A percentile compares a stretch with the other conserved stretches of the same genome.
phyloP scores from a whole-genome alignment of 2,329 filamentous ascomycete genomes.

The Neonectria ditissima region DNA sequence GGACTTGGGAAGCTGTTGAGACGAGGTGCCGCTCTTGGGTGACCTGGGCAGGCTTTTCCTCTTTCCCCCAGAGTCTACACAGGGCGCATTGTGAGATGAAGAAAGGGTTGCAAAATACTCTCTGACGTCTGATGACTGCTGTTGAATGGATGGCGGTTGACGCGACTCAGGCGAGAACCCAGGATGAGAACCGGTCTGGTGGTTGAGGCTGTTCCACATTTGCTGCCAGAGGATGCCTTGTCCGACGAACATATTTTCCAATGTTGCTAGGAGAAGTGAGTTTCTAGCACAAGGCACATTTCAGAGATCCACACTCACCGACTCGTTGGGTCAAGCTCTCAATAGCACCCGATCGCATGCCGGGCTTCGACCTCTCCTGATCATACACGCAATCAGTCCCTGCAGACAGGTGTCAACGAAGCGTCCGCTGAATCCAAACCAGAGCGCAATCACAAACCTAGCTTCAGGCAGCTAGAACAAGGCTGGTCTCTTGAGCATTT shows the following conservation, averaged over 20 bases:
- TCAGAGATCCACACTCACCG: slow-evolving; percentile 28
- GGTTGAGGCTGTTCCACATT: slow-evolving; percentile 36
- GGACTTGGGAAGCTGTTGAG: background rate
- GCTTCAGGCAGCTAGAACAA: slow-evolving; percentile 46
- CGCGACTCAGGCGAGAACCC: background rate
- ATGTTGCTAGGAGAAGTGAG: slow-evolving; percentile 19
- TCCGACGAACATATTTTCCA: slow-evolving; percentile 55
- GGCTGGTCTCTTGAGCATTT: slow-evolving; percentile 57
- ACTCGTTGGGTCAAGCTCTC: slow-evolving; percentile 51
- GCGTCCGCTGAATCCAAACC: slow-evolving; percentile 46
- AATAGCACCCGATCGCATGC: slow-evolving; percentile 50
- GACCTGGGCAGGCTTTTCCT: background rate
- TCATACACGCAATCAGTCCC: slow-evolving; percentile 51
- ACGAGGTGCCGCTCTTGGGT: background rate
- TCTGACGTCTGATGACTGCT: slow-evolving; percentile 21
- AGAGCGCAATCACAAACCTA: slow-evolving; percentile 44
- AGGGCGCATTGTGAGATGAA: background rate
- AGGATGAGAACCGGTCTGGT: background rate
- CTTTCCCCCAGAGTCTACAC: background rate
- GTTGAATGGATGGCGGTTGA: slow-evolving; percentile 9
- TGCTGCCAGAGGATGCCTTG: slow-evolving; percentile 53
- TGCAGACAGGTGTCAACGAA: background rate
- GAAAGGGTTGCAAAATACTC: slow-evolving; percentile 2
- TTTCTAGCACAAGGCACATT: background rate
- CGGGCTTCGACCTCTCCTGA: slow-evolving; percentile 48